phyloP scores from a whole-genome alignment of 2,329 filamentous ascomycete genomes.

The Leptographium galeiforme region DNA sequence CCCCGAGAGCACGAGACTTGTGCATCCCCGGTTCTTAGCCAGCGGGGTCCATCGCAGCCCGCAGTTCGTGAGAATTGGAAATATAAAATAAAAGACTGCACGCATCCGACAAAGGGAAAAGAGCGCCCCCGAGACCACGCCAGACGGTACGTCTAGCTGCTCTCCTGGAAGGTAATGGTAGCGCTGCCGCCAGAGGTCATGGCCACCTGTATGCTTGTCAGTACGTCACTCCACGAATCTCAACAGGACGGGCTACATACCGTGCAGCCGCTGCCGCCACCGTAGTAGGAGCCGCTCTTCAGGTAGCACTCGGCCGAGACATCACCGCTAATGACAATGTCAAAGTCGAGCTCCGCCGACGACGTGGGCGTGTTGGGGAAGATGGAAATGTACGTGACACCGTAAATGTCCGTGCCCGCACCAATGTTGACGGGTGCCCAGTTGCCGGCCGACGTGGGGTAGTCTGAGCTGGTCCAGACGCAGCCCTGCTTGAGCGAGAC shows the following conservation, averaged over 20 bases:
- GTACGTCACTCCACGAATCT: too few relatives aligned
- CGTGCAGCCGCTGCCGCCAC: conserved; percentile 58
- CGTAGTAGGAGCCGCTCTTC: conserved; percentile 47
- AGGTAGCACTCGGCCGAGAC: conserved; percentile 47
- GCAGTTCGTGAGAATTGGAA: conserved; percentile 1
- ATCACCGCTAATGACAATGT: conserved; percentile 63
- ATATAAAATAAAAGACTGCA: neutral
- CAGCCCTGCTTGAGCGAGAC: conserved; percentile 55
- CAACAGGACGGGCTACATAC: conserved; percentile 40
- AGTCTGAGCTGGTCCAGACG: conserved; percentile 47
- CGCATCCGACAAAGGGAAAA: neutral
- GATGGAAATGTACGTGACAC: conserved; percentile 66
- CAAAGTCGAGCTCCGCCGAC: conserved; percentile 56
- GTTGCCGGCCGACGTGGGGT: conserved; percentile 55
- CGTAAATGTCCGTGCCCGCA: conserved; percentile 52
- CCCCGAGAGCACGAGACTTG: neutral
- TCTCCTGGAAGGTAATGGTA: conserved; percentile 6
- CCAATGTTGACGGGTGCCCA: conserved; percentile 80
- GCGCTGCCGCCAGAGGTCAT: conserved; percentile 4
- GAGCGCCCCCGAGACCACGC: neutral
- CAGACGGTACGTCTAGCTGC: conserved; percentile 3
- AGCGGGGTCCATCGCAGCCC: neutral
- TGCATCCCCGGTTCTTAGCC: neutral
- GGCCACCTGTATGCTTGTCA: conserved; percentile 5
- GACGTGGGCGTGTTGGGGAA: conserved; percentile 75